phyloP scores from a whole-genome alignment of 768 basidiomycete genomes.

The Trametes cinnabarina region DNA sequence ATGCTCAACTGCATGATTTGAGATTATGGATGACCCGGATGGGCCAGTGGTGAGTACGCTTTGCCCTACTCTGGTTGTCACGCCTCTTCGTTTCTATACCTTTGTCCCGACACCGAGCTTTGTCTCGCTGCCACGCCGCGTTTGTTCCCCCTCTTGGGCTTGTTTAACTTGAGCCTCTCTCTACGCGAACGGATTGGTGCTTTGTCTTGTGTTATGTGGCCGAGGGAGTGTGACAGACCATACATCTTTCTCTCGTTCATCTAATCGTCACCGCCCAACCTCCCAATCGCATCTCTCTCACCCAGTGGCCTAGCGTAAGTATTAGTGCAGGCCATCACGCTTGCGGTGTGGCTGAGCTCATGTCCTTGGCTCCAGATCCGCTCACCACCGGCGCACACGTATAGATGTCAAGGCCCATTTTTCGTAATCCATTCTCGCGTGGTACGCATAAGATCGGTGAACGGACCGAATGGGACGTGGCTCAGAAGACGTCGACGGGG shows the following conservation, averaged over 20 bases:
- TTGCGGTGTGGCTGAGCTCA: not conserved
- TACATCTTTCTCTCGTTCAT: not conserved
- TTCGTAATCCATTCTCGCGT: conserved; percentile 5
- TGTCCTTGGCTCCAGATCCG: not conserved
- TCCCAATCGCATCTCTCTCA: not conserved
- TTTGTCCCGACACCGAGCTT: not conserved
- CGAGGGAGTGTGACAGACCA: not conserved
- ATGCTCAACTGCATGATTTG: too few relatives aligned
- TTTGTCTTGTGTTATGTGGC: not conserved
- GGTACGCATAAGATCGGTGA: not conserved
- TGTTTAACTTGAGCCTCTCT: too few relatives aligned
- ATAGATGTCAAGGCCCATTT: conserved; percentile 5
- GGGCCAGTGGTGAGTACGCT: too few relatives aligned
- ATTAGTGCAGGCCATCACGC: not conserved
- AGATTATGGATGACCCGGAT: too few relatives aligned
- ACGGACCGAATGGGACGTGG: not conserved
- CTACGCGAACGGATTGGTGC: not conserved
- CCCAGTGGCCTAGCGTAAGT: not conserved
- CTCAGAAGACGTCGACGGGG: not conserved
- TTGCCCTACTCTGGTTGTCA: too few relatives aligned
- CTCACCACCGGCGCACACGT: not conserved
- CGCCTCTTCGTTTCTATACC: too few relatives aligned
- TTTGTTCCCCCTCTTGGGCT: not conserved
- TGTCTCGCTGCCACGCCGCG: not conserved
- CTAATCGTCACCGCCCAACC: not conserved